Base-by-base conservation (phyloP, 176 grass and related monocot genomes). In the Thalia dealbata region DNA sequence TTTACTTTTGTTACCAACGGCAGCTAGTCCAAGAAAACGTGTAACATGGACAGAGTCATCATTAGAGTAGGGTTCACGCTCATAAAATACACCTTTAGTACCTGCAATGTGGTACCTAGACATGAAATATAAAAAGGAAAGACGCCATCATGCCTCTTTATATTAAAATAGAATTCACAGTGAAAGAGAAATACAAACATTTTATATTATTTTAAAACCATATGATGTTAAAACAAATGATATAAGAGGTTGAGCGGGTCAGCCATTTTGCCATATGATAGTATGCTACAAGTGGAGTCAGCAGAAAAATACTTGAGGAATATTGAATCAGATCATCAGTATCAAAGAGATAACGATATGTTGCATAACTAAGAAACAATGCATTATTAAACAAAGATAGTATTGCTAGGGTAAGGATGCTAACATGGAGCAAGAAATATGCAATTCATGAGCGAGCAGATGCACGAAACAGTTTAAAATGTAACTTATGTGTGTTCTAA, bases 21-120 rank as follows among this genome's bases (percentile, higher is more conserved):
- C 85, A 77, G 87, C 89, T 79, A 97, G 93, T 70, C 93, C 93
- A 78, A 97, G 82, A 83, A 97, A 97, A 80, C 89, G 87, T 19
- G 89, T 90, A 69, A 91, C 81, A 78, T 92, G 93, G 14, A 76
- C 76, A 82, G 87, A 81, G 6, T 83, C 82, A 78, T 87, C 80
- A 55, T 92, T 97, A 2, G 64, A 50, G 78, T 97, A 97, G 10
- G 95, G 89, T 52, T 92, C 90, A 84, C 95, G 86, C 71, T 85
- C 81, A 79, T 86, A 97, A 80, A 88, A 97, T 70, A 83, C 70
- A 84, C 88, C 80, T 86, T 92, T 97, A 25, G 95, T 88, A 73
- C 85, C 90, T 45, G 95, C 83, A 85, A 92, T 84, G 41, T 97
- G 95, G 78, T 97, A 97, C 76, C 90, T 97, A 86, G 58, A 84